Base-by-base conservation (phyloP, 2,329 filamentous ascomycete genomes). In the Aureobasidium uvarum region DNA sequence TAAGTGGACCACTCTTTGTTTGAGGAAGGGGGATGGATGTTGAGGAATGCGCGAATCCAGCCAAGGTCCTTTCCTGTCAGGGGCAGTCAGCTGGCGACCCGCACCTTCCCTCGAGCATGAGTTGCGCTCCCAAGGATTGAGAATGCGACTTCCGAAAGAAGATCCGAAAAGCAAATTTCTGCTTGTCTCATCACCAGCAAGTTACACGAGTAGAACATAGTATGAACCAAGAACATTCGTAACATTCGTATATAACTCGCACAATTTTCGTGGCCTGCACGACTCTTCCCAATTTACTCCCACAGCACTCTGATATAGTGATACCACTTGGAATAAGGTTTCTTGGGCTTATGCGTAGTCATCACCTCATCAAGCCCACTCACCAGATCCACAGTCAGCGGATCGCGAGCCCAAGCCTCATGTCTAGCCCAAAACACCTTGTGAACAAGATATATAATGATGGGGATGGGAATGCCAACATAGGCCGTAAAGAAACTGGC, bases 401-500 rank as follows among this genome's bases (percentile, higher is more conserved):
- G 74, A n/a, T 73, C 69, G 71, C 80, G 79, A 23, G 78, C 77
- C 85, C 84, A 86, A 7, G 78, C 78, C 66, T 86, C 84, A 0
- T 69, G 71, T 74, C 77, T 76, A 56, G 75, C 74, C 56, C 56
- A 60, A 67, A 76, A 77, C 46, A 81, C 74, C n/a, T 79, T 76
- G 71, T 87, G 85, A 6, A 77, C 79, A 18, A 82, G 74, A 70
- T 85, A 87, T 56, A 88, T 79, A 2, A 76, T 66, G 14, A 84
- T 70, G 71, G 89, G 89, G 20, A 86, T 81, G 0, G 85, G 85
- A 56, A 89, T 84, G 10, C 86, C 86, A n/a, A 88, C 81, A 70
- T 89, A 89, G 0, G 85, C 81, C 0, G 86, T 87, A 69, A 89
- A 77, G 71, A 95, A 95, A 70, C 81, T 81, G 5, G 81, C 79